Evolutionary conservation across 2,329 filamentous ascomycete species (phyloP), one percentile per base, ranked within the genome.

Genomic region (Aspergillus glaucus): DNA sequence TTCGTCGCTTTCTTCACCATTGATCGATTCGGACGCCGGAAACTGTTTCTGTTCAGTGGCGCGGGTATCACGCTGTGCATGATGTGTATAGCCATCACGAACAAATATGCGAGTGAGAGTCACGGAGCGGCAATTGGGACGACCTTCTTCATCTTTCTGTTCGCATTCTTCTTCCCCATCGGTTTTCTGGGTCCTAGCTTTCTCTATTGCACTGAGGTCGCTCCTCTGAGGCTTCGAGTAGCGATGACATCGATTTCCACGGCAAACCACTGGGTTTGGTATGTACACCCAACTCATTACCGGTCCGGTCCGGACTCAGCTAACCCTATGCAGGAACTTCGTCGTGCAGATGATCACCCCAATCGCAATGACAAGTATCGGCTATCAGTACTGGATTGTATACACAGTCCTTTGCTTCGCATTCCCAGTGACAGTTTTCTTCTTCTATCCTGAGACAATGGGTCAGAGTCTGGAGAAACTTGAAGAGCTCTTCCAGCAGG

Each of bases 371-470:
- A 46, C 50, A 10, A 54, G 41, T 15, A 56, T 59, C 26, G 51
- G 53, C 1, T 57, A 54, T 36, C 46, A 46, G 9, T 53, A 55
- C 51, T 56, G 57, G 30, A 51, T 59, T 5, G 51, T 59, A 17
- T 59, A 53, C 22, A 47, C 56, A 8, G 47, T 57, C 5, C 50
- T 59, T 19, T 51, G 44, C 2, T 51, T 48, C 3, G 40, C 46
- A 21, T 53, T 55, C 7, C 50, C 52, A 1, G 36, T 48, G 5
- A 12, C 41, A 1, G 54, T 56, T 9, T 60, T 56, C 30, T 51
- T 60, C 21, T 52, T 60, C 47, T 59, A 54, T 26, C 56, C 57
- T 1, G 57, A 60, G 34, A 60, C 57, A 1, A 56, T 52, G 50
- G 47, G 50, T 9, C 55, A 50, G 21, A 52, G 44, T 22, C 48